These are phyloP conservation scores for Lyophyllum atratum DNA, from an alignment of 768 basidiomycete genomes.

Conservation along the genomic window DNA sequence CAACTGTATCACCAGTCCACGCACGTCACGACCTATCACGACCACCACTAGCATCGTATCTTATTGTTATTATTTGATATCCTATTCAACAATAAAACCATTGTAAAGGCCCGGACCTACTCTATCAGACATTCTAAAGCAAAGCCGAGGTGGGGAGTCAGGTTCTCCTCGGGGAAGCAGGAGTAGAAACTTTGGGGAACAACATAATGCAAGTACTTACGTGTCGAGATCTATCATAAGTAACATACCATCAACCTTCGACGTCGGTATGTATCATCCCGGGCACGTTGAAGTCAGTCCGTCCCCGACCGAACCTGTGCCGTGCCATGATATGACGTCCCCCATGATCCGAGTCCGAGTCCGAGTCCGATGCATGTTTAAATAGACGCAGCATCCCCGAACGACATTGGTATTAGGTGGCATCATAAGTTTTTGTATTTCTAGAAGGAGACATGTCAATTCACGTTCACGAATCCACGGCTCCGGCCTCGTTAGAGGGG, in stretches of 20 bases:
- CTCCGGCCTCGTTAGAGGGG: neutral
- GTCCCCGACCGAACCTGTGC: neutral
- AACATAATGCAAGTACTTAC: neutral
- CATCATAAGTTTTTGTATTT: neutral
- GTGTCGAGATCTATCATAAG: neutral
- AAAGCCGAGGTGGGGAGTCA: too few species aligned
- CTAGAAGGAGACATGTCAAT: neutral
- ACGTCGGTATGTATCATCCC: neutral
- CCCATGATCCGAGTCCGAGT: neutral
- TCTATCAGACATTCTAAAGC: too few species aligned
- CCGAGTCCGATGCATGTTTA: neutral
- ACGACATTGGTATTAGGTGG: neutral
- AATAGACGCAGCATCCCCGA: neutral
- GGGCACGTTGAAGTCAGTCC: neutral
- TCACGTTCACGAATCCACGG: neutral
- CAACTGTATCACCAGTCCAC: neutral
- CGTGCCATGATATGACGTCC: neutral
- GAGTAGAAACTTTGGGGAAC: neutral
- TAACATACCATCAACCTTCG: neutral
- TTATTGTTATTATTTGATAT: neutral
- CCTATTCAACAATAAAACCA: neutral
- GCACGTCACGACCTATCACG: neutral
- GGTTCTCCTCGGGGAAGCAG: neutral
- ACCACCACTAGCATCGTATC: neutral
- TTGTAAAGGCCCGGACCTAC: neutral